Percentiles rank a stretch among this genome's conserved stretches.
Conservation (phyloP, 1,284 basidiomycete species). For the Sutorius eximius region DNA sequence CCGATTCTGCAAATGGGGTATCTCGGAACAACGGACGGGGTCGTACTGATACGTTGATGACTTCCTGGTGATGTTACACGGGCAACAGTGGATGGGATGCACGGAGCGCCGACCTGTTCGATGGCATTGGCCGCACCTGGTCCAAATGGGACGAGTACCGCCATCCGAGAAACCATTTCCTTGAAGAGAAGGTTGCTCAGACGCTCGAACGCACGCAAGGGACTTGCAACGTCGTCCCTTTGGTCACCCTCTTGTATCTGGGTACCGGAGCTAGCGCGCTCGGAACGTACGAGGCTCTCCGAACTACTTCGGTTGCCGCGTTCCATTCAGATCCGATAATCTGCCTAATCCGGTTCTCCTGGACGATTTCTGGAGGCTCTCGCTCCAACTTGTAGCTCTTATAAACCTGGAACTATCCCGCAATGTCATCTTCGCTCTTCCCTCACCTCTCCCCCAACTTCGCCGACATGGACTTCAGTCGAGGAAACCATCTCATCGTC, state of each 20-base stretch:
- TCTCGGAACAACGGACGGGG: constrained; percentile 10
- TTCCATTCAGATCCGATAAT: constrained; percentile 33
- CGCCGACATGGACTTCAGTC: constrained; percentile 39
- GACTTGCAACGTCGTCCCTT: not conserved
- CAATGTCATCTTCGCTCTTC: constrained; percentile 32
- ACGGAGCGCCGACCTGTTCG: constrained; percentile 8
- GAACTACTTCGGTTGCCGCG: not conserved
- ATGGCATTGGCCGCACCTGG: not conserved
- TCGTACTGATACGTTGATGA: not conserved
- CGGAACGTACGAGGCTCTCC: constrained; percentile 2
- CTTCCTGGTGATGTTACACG: not conserved
- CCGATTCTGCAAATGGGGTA: constrained; percentile 11
- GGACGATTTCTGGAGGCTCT: constrained; percentile 20
- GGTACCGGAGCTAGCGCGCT: not conserved
- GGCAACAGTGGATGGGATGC: not conserved
- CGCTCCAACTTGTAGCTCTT: constrained; percentile 26
- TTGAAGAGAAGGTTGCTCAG: not conserved
- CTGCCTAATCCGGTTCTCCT: constrained; percentile 33
- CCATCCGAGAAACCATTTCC: not conserved
- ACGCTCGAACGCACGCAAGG: not conserved
- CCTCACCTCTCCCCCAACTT: constrained; percentile 32
- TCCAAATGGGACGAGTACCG: not conserved
- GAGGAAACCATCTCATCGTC: constrained; percentile 81
- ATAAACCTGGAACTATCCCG: constrained; percentile 20
- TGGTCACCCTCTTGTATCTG: not conserved